These are phyloP conservation scores for Pyricularia sp. DNA, from an alignment of 2,329 filamentous ascomycete genomes.

Conservation along the genomic window DNA sequence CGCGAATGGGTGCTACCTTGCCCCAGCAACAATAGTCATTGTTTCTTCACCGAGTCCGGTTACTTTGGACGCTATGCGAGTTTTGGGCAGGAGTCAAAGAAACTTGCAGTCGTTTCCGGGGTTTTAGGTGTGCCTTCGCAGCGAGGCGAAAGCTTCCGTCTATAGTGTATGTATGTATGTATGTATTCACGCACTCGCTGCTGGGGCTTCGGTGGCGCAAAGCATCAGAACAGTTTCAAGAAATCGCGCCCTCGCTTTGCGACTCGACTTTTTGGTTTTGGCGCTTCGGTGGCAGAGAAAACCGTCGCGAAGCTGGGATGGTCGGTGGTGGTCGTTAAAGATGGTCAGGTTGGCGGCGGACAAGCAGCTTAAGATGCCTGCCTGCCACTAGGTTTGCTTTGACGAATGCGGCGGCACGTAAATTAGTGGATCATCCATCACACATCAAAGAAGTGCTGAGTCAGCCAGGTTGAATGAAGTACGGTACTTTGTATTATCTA, in stretches of 20 bases:
- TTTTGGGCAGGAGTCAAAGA: not conserved
- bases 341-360: not conserved
- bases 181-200: not conserved
- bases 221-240: not conserved
- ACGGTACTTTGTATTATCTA: no score
- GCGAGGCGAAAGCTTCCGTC: not conserved
- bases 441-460: not conserved
- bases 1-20: constrained; percentile 5
- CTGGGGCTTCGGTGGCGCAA: not conserved
- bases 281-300: not conserved
- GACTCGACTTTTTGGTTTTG: not conserved
- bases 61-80: not conserved
- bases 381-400: not conserved
- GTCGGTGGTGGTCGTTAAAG: not conserved
- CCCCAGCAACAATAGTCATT: not conserved
- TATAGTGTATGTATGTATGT: not conserved
- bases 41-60: not conserved
- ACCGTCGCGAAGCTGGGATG: not conserved
- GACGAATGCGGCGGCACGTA: not conserved
- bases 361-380: not conserved
- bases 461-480: not conserved
- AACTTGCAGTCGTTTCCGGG: not conserved
- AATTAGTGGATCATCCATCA: not conserved
- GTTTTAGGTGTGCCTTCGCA: not conserved
- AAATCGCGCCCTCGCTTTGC: not conserved